Evolutionary conservation across 2,329 filamentous ascomycete species (phyloP).

Genomic region (Pseudopithomyces chartarum): DNA sequence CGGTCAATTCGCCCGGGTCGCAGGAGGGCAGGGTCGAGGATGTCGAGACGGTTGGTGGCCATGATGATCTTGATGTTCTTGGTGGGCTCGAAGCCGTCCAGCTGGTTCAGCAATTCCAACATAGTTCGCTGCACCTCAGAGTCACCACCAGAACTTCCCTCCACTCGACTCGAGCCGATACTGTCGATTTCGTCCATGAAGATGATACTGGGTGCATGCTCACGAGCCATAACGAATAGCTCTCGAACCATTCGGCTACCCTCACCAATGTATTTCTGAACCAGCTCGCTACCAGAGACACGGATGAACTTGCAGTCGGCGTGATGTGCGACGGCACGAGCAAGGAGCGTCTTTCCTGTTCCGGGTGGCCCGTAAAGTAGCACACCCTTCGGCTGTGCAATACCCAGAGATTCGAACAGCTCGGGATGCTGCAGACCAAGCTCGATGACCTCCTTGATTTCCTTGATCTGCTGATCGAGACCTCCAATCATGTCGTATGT

Average conservation of each 20-base stretch:
- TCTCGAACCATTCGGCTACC: slow-evolving; percentile 98
- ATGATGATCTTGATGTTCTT: slow-evolving; percentile 99
- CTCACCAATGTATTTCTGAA: slow-evolving; percentile 99
- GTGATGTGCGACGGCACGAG: slow-evolving; percentile 94
- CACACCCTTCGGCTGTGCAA: slow-evolving; percentile 97
- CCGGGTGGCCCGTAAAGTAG: slow-evolving; percentile 95
- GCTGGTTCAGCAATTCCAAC: slow-evolving; percentile 96
- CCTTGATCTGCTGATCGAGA: slow-evolving; percentile 98
- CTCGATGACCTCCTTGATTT: slow-evolving; percentile 99
- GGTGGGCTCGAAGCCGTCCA: slow-evolving; percentile 97
- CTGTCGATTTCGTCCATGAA: slow-evolving; percentile 99
- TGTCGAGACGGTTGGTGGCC: slow-evolving; percentile 97
- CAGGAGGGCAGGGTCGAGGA: slow-evolving; percentile 91
- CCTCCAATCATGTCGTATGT: slow-evolving; percentile 99
- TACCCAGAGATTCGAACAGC: slow-evolving; percentile 97
- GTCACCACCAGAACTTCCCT: slow-evolving; percentile 92
- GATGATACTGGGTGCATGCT: slow-evolving; percentile 97
- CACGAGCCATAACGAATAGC: slow-evolving; percentile 97
- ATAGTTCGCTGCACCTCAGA: slow-evolving; percentile 98
- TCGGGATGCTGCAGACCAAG: slow-evolving; percentile 97
- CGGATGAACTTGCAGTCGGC: slow-evolving; percentile 99
- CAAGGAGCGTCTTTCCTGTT: slow-evolving; percentile 94
- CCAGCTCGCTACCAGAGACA: slow-evolving; percentile 92
- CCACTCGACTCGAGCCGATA: slow-evolving; percentile 95
- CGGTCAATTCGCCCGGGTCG: slow-evolving; percentile 97